Percentiles rank a stretch among this genome's conserved stretches.
These are phyloP conservation scores for Serpula lacrymans DNA, from an alignment of 768 basidiomycete species.

Conservation along the genomic window DNA sequence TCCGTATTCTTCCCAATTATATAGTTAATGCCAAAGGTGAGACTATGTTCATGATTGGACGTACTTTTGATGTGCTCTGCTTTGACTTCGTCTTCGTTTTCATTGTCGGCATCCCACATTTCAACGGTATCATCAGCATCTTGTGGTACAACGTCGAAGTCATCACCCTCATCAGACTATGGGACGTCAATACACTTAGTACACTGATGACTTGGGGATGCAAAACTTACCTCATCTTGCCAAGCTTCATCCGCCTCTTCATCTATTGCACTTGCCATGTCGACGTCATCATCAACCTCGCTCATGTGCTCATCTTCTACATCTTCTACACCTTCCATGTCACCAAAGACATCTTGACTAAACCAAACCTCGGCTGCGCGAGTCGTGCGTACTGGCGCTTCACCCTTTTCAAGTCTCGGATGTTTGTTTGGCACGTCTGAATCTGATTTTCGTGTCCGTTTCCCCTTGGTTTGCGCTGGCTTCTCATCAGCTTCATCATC, in stretches of 20 bases:
- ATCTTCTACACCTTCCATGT: slow-evolving; percentile 43
- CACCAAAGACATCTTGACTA: slow-evolving; percentile 86
- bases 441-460: slow-evolving; percentile 37
- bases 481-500: slow-evolving; percentile 36
- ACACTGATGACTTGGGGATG: background rate
- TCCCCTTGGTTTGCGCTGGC: slow-evolving; percentile 25
- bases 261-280: slow-evolving; percentile 25
- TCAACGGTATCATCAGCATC: slow-evolving; percentile 52
- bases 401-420: slow-evolving; percentile 41
- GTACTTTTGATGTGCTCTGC: slow-evolving; percentile 65
- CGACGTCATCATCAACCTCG: slow-evolving; percentile 25
- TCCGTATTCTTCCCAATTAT: slow-evolving; percentile 58
- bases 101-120: slow-evolving; percentile 80
- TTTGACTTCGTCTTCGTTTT: slow-evolving; percentile 69
- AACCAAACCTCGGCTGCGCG: slow-evolving; percentile 89
- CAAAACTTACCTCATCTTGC: slow-evolving; percentile 22
- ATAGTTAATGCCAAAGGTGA: slow-evolving; percentile 5
- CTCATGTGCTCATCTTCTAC: slow-evolving; percentile 33
- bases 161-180: slow-evolving; percentile 37
- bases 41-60: slow-evolving; percentile 14
- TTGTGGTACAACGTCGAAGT: slow-evolving; percentile 75
- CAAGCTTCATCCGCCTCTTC: slow-evolving; percentile 28
- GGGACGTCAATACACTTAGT: too few species aligned
- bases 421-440: slow-evolving; percentile 39
- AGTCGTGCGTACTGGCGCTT: slow-evolving; percentile 33